These are phyloP conservation scores for Penicillium parvum DNA, from an alignment of 495 filamentous ascomycete species.

Conservation along the genomic window DNA sequence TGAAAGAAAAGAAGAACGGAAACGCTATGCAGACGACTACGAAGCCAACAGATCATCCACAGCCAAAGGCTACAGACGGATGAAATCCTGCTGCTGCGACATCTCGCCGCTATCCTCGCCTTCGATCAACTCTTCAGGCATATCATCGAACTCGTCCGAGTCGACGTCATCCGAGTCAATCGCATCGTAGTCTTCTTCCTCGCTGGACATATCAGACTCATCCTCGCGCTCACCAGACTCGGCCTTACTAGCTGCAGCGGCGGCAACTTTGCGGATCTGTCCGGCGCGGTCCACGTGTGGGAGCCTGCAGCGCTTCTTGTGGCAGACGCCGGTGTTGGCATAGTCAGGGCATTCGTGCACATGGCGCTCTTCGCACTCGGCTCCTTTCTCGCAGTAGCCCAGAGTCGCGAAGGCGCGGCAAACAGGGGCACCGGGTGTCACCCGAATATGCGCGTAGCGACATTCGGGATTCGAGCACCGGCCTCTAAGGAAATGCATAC, in stretches of 20 bases:
- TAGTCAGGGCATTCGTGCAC: slow-evolving; percentile 91
- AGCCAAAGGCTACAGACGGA: slow-evolving; percentile 45
- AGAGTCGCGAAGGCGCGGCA: slow-evolving; percentile 80
- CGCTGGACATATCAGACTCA: slow-evolving; percentile 75
- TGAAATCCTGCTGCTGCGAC: slow-evolving; percentile 64
- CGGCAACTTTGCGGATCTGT: slow-evolving; percentile 57
- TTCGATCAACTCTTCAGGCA: slow-evolving; percentile 45
- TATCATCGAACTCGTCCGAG: slow-evolving; percentile 79
- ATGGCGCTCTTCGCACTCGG: slow-evolving; percentile 74
- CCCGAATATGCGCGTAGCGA: slow-evolving; percentile 82
- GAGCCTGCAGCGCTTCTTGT: slow-evolving; percentile 74
- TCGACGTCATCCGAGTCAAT: slow-evolving; percentile 84
- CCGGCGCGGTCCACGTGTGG: slow-evolving; percentile 85
- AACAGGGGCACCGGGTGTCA: slow-evolving; percentile 75
- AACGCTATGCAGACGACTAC: slow-evolving; percentile 15
- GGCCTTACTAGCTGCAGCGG: slow-evolving; percentile 35
- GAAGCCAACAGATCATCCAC: background rate
- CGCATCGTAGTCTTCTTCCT: slow-evolving; percentile 70
- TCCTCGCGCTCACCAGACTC: slow-evolving; percentile 47
- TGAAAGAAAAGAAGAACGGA: background rate
- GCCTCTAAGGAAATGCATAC: slow-evolving; percentile 85
- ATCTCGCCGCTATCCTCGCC: slow-evolving; percentile 49
- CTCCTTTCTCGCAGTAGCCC: slow-evolving; percentile 87
- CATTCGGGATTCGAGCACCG: slow-evolving; percentile 86
- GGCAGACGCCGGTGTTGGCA: slow-evolving; percentile 83